These are phyloP conservation scores for Cryptococcus sp. DNA, from an alignment of 1,284 basidiomycete genomes.

Conservation along the genomic window DNA sequence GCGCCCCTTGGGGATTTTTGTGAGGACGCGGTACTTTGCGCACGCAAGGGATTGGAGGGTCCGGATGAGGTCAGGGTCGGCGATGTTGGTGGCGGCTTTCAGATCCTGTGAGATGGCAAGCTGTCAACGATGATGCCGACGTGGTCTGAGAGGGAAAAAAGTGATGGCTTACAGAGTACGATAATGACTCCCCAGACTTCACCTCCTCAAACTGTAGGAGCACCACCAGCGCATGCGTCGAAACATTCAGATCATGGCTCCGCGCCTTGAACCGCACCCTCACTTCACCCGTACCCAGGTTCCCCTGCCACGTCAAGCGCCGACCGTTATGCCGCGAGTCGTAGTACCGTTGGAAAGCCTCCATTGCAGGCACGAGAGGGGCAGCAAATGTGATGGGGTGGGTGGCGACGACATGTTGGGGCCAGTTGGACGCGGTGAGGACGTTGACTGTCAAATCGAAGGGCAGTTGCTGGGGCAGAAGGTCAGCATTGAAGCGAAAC, in stretches of 20 bases:
- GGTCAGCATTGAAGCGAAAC: not conserved
- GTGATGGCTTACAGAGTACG: conserved; percentile 19
- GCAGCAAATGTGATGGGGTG: conserved; percentile 64
- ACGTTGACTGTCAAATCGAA: conserved; percentile 81
- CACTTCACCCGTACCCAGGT: conserved; percentile 89
- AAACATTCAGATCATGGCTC: conserved; percentile 87
- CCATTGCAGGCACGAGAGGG: conserved; percentile 62
- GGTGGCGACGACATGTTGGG: conserved; percentile 58
- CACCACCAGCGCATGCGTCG: conserved; percentile 85
- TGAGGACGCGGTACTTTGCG: conserved; percentile 91
- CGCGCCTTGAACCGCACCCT: conserved; percentile 73
- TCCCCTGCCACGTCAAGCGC: conserved; percentile 87
- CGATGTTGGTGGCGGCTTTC: conserved; percentile 63
- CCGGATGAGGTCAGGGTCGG: conserved; percentile 75
- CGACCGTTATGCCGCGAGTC: conserved; percentile 83
- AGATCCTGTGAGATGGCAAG: conserved; percentile 52
- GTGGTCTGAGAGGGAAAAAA: not conserved
- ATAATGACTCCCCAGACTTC: conserved; percentile 62
- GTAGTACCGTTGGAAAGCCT: conserved; percentile 87
- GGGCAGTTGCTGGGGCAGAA: conserved; percentile 57
- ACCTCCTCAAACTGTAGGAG: conserved; percentile 81
- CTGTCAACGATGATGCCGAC: not conserved
- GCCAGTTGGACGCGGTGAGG: conserved; percentile 93
- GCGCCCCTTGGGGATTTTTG: conserved; percentile 83
- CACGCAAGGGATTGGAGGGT: conserved; percentile 95